Evolutionary conservation across 345 rosid species (phyloP).

Genomic region (Punica granatum): DNA sequence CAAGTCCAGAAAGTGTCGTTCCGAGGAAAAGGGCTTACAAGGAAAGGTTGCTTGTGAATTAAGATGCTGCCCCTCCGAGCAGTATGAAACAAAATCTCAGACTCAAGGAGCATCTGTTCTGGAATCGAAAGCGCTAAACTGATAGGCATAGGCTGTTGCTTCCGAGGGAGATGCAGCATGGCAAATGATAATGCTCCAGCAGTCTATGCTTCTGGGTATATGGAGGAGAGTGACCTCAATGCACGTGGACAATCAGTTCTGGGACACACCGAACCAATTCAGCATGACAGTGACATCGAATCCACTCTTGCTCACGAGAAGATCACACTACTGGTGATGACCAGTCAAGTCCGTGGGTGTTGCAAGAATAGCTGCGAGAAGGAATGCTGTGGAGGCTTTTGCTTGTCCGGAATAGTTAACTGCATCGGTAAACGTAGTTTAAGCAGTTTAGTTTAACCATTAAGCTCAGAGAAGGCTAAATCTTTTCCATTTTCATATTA

Average conservation of each 20-base stretch:
- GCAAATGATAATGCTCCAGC: too few species aligned
- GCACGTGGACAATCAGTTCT: neutral
- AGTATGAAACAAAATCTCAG: neutral
- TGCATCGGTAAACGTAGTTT: too few species aligned
- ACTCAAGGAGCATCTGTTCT: neutral
- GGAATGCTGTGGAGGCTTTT: conserved; percentile 17
- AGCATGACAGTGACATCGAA: conserved; percentile 1
- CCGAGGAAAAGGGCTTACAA: neutral
- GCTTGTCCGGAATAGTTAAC: neutral
- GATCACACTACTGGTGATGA: conserved; percentile 15
- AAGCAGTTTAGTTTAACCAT: too few species aligned
- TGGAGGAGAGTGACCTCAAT: neutral
- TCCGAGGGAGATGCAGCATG: too few species aligned
- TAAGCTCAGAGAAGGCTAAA: too few species aligned
- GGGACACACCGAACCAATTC: neutral
- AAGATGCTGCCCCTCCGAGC: neutral
- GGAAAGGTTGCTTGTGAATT: neutral
- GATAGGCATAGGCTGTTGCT: too few species aligned
- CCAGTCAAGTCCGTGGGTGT: conserved; percentile 29
- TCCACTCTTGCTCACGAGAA: neutral
- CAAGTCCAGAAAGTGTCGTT: neutral
- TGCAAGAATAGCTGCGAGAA: conserved; percentile 33
- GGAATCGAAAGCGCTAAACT: too few species aligned
- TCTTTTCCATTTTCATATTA: too few species aligned
- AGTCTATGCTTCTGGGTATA: too few species aligned